These are phyloP conservation scores for Dicorynia guianensis DNA, from an alignment of 306 rosid species.

Conservation along the genomic window DNA sequence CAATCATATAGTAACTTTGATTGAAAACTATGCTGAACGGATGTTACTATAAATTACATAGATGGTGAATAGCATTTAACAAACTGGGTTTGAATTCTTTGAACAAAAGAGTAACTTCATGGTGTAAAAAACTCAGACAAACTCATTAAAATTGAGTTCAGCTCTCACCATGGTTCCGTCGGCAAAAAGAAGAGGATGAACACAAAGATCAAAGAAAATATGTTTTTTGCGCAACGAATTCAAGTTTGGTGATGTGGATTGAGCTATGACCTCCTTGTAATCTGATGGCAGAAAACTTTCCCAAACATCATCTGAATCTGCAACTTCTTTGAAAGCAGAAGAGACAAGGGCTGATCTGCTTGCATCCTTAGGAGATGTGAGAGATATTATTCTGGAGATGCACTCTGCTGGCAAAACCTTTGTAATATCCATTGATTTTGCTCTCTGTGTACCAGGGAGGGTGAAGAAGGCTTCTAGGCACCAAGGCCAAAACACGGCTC, in stretches of 20 bases:
- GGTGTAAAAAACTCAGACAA: too few species aligned
- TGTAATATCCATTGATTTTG: background rate
- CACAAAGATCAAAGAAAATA: conserved; percentile 13
- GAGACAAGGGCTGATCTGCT: conserved; percentile 6
- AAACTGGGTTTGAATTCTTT: too few species aligned
- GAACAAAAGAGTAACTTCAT: too few species aligned
- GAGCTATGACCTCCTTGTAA: background rate
- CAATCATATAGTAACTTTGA: too few species aligned
- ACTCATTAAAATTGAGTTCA: background rate
- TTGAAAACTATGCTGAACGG: too few species aligned
- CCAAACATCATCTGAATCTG: conserved; percentile 16
- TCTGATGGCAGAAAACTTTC: background rate
- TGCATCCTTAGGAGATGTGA: conserved; percentile 31
- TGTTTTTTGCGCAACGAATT: background rate
- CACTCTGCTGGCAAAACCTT: conserved; percentile 15
- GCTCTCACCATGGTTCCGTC: background rate
- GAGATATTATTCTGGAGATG: conserved; percentile 11
- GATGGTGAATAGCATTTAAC: too few species aligned
- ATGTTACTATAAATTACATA: too few species aligned
- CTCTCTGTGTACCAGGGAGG: background rate
- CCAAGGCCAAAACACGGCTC: too few species aligned
- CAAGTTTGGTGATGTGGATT: background rate
- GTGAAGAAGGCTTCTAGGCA: too few species aligned
- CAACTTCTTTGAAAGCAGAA: background rate
- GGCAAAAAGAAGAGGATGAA: background rate